Conservation (phyloP, 2,329 filamentous ascomycete genomes). For the Paecilomyces dactylethromorphus region DNA sequence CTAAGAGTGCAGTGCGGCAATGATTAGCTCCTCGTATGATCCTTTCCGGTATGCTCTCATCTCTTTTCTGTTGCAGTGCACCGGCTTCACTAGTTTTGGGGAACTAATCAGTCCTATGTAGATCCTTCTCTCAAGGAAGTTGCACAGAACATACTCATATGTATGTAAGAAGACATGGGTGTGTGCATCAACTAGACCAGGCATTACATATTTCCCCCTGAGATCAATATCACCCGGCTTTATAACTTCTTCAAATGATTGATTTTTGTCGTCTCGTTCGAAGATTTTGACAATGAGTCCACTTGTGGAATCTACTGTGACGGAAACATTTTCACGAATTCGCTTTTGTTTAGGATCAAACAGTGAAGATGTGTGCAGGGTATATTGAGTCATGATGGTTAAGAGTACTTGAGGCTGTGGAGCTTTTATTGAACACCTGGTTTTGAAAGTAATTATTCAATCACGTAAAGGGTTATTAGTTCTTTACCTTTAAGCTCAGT, state of each 20-base stretch:
- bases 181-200: conserved; percentile 23
- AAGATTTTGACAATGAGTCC: conserved; percentile 31
- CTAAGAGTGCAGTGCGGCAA: conserved; percentile 46
- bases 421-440: background rate
- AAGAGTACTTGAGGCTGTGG: background rate
- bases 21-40: conserved; percentile 50
- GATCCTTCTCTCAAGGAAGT: background rate
- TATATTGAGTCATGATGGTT: background rate
- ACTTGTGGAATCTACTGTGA: conserved; percentile 32
- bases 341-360: conserved; percentile 42
- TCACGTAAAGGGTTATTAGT: background rate
- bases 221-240: conserved; percentile 45
- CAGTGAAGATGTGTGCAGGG: conserved; percentile 42
- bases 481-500: background rate
- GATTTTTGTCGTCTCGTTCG: background rate
- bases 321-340: conserved; percentile 37
- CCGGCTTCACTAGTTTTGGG: conserved; percentile 26
- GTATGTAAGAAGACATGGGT: conserved; percentile 8
- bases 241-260: conserved; percentile 2
- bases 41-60: conserved; percentile 53
- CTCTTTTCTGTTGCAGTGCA: conserved; percentile 47
- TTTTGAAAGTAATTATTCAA: background rate
- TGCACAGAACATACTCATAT: conserved; percentile 1
- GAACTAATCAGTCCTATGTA: no score
- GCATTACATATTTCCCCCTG: conserved; percentile 45